Percentiles rank a stretch among this genome's conserved stretches.
Evolutionary conservation across 2,329 filamentous ascomycete genomes (phyloP).

Genomic region (Coniochaeta hoffmannii): DNA sequence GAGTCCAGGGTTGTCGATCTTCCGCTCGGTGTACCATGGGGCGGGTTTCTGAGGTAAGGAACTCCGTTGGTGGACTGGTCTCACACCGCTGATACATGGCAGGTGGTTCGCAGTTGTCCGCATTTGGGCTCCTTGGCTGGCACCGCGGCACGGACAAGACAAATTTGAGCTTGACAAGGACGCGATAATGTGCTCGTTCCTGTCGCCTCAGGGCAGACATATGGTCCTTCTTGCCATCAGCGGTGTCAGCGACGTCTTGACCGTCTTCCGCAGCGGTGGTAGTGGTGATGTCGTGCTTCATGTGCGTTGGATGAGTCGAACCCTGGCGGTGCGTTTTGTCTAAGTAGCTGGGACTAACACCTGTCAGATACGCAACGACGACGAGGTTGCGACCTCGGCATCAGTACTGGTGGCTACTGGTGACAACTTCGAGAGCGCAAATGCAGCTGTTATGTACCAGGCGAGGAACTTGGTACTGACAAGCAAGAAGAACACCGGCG

Average conservation of each 20-base stretch:
- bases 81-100: slow-evolving; percentile 4
- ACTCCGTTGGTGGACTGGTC: background rate
- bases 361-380: slow-evolving; percentile 60
- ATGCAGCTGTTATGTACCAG: slow-evolving; percentile 79
- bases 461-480: slow-evolving; percentile 58
- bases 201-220: slow-evolving; percentile 63
- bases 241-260: slow-evolving; percentile 62
- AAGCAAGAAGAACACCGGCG: slow-evolving; percentile 32
- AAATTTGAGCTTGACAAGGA: slow-evolving; percentile 67
- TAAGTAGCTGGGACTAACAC: slow-evolving; percentile 1
- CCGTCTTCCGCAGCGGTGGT: slow-evolving; percentile 57
- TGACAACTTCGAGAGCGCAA: slow-evolving; percentile 64
- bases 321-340: background rate
- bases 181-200: slow-evolving; percentile 69
- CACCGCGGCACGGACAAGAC: slow-evolving; percentile 71
- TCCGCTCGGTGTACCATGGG: slow-evolving; percentile 56
- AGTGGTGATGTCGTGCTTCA: slow-evolving; percentile 62
- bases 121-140: slow-evolving; percentile 77
- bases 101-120: slow-evolving; percentile 80
- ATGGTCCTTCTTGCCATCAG: slow-evolving; percentile 74
- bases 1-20: slow-evolving; percentile 50
- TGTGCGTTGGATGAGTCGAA: slow-evolving; percentile 33
- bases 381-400: slow-evolving; percentile 42
- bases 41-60: slow-evolving; percentile 42
- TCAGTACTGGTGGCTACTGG: slow-evolving; percentile 65